A percentile compares a stretch with the other conserved stretches of the same genome.
Conservation (phyloP, 2,329 filamentous ascomycete genomes). For the Leptographium procerum region DNA sequence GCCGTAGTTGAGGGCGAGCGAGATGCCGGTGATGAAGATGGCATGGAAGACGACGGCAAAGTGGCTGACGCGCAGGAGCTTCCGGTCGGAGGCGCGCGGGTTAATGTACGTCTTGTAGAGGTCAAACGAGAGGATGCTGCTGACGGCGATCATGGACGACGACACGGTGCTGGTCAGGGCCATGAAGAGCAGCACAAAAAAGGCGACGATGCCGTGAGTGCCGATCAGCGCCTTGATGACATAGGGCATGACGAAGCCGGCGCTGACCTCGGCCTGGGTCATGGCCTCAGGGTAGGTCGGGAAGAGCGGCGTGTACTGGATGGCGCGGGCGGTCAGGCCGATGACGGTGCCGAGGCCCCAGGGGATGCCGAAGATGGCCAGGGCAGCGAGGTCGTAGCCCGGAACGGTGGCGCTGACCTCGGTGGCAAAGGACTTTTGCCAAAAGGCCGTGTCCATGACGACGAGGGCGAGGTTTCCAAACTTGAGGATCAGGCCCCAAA, state of each 20-base stretch:
- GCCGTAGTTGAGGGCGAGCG: constrained; percentile 24
- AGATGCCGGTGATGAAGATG: constrained; percentile 21
- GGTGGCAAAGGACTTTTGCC: constrained; percentile 36
- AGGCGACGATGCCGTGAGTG: constrained; percentile 20
- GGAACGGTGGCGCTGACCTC: constrained; percentile 25
- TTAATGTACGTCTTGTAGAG: constrained; percentile 27
- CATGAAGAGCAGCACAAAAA: constrained; percentile 34
- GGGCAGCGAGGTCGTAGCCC: constrained; percentile 19
- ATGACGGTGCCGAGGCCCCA: constrained; percentile 24
- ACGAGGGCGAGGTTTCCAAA: constrained; percentile 38
- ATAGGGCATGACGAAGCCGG: constrained; percentile 21
- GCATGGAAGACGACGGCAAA: constrained; percentile 22
- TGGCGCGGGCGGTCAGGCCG: constrained; percentile 21
- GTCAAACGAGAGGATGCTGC: constrained; percentile 26
- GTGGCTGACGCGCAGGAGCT: constrained; percentile 21
- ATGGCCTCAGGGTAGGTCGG: constrained; percentile 21
- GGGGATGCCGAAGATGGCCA: constrained; percentile 26
- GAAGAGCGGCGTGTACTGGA: constrained; percentile 17
- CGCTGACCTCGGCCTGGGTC: constrained; percentile 16
- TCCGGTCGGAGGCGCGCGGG: constrained; percentile 12
- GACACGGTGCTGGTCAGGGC: constrained; percentile 31
- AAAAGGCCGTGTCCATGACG: constrained; percentile 40
- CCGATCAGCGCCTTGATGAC: constrained; percentile 23
- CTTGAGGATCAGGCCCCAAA: constrained; percentile 33
- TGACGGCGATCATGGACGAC: constrained; percentile 30